Conservation (phyloP, 176 grass and related monocot genomes). For the Carex scoparia region DNA sequence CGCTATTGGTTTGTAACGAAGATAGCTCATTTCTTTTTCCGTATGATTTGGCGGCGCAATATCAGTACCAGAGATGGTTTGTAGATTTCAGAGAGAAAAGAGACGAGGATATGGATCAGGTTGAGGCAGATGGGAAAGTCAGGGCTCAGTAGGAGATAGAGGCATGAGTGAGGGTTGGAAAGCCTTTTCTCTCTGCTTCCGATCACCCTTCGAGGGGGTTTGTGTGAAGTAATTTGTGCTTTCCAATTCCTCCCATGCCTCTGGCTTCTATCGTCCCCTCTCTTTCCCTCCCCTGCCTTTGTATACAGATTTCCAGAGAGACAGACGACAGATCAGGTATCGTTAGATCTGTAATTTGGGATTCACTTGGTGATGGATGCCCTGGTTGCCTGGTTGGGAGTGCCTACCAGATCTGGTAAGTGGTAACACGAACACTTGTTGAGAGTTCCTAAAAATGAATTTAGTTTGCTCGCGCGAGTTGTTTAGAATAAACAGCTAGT, state of each 20-base stretch:
- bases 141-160: background rate
- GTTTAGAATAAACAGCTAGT: no score
- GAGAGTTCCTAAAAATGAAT: no score
- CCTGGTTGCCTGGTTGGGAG: no score
- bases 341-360: background rate
- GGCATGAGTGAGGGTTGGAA: background rate
- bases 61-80: no score
- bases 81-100: background rate
- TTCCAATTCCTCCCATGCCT: background rate
- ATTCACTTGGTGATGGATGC: no score
- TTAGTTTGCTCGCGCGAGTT: no score
- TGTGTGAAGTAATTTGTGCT: background rate
- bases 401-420: no score
- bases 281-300: background rate
- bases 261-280: background rate
- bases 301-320: background rate
- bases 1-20: no score
- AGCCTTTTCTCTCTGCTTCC: background rate
- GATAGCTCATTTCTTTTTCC: no score
- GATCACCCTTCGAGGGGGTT: background rate
- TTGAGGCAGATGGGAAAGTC: slow-evolving; percentile 4
- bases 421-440: no score
- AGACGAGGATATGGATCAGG: background rate
- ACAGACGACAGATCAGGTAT: background rate
- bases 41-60: no score